Evolutionary conservation across 116 monocot species (phyloP).

Genomic region (Cymodocea nodosa): DNA sequence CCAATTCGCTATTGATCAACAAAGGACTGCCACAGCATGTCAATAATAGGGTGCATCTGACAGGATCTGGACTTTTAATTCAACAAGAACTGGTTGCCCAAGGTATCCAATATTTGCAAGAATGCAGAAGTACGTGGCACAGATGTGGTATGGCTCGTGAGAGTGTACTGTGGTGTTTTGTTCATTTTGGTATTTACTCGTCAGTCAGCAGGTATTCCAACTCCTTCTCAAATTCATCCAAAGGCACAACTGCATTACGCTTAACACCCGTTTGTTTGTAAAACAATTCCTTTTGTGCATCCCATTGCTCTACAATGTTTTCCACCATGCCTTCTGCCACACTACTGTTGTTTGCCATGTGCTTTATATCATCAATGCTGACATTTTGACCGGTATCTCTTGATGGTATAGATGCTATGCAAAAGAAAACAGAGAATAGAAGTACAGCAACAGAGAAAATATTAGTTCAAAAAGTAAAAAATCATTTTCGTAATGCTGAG

Average conservation of each 20-base stretch:
- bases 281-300: constrained; percentile 47
- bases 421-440: background rate
- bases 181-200: background rate
- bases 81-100: too few species aligned
- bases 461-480: background rate
- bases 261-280: constrained; percentile 36
- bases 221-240: constrained; percentile 36
- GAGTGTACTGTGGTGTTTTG: too few species aligned
- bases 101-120: too few species aligned
- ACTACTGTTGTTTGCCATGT: constrained; percentile 24
- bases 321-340: constrained; percentile 9
- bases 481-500: too few species aligned
- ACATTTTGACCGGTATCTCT: constrained; percentile 24
- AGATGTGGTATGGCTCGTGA: too few species aligned
- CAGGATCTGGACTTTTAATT: too few species aligned
- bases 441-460: too few species aligned
- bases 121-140: too few species aligned
- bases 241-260: constrained; percentile 17
- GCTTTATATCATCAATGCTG: constrained; percentile 36
- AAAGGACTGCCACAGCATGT: too few species aligned
- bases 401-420: background rate
- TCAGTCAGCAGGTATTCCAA: constrained; percentile 27
- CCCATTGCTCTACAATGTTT: constrained; percentile 45
- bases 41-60: too few species aligned
- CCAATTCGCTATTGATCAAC: too few species aligned